Conservation (phyloP, 2,329 filamentous ascomycete genomes). For the Phyllosticta citribraziliensis region DNA sequence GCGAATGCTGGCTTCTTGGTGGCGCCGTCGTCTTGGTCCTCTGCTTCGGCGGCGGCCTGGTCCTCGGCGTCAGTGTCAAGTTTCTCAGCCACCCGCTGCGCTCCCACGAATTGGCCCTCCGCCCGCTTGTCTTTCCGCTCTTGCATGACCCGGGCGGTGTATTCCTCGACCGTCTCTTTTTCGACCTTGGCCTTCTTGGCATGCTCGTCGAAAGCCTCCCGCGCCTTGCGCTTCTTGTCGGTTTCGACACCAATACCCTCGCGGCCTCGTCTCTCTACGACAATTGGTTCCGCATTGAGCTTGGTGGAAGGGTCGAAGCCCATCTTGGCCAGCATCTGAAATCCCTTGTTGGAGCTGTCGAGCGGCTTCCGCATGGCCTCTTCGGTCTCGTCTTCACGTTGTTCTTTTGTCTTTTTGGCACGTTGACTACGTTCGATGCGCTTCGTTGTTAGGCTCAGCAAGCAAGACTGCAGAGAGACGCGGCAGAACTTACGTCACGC, state of each 20-base stretch:
- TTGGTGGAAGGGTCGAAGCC: conserved; percentile 71
- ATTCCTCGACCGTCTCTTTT: conserved; percentile 35
- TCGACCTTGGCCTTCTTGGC: conserved; percentile 29
- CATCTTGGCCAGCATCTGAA: conserved; percentile 95
- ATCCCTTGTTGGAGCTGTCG: conserved; percentile 64
- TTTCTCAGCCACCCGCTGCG: conserved; percentile 73
- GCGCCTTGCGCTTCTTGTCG: conserved; percentile 63
- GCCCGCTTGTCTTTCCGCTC: conserved; percentile 29
- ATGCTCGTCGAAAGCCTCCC: conserved; percentile 26
- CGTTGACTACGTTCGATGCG: conserved; percentile 5
- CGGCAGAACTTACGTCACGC: conserved; percentile 33
- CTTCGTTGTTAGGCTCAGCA: conserved; percentile 9
- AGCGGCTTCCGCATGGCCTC: conserved; percentile 57
- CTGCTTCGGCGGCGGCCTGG: conserved; percentile 17
- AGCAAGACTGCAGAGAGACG: background rate
- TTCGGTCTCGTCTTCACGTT: conserved; percentile 65
- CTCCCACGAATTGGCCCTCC: conserved; percentile 63
- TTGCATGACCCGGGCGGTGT: conserved; percentile 23
- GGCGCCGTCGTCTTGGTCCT: conserved; percentile 18
- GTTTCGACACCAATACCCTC: conserved; percentile 76
- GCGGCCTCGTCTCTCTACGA: conserved; percentile 65
- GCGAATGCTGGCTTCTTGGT: conserved; percentile 12
- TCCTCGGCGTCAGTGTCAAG: conserved; percentile 51
- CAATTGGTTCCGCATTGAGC: conserved; percentile 72
- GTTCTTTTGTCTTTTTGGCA: conserved; percentile 63